These are phyloP conservation scores for Penicillium paneum DNA, from an alignment of 2,329 filamentous ascomycete genomes.

Conservation along the genomic window DNA sequence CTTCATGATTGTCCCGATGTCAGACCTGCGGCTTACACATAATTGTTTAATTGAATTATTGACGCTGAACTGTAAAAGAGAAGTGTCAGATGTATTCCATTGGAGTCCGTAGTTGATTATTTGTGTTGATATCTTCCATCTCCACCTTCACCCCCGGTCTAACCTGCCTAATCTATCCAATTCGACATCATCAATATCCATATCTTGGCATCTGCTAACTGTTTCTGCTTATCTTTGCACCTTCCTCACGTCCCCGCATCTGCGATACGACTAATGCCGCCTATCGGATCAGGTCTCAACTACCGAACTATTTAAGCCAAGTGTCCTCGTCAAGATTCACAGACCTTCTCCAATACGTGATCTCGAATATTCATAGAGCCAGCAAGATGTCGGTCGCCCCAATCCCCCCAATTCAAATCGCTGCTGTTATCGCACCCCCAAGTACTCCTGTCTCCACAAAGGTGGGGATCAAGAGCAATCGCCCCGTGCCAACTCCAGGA, in stretches of 20 bases:
- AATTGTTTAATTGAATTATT: conserved; percentile 33
- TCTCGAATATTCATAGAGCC: background rate
- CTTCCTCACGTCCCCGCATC: background rate
- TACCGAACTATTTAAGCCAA: background rate
- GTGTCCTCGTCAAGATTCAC: background rate
- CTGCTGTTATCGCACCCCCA: conserved; percentile 29
- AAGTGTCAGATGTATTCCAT: background rate
- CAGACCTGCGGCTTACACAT: conserved; percentile 25
- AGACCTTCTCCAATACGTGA: background rate
- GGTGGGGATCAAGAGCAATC: conserved; percentile 26
- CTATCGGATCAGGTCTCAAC: background rate
- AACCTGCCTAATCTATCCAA: background rate
- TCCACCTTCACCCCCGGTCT: background rate
- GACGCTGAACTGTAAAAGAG: conserved; percentile 6
- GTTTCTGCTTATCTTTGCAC: conserved; percentile 5
- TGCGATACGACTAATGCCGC: background rate
- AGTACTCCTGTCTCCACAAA: conserved; percentile 18
- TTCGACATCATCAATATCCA: background rate
- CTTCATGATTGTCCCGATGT: conserved; percentile 28
- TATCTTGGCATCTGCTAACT: background rate
- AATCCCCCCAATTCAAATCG: conserved; percentile 29
- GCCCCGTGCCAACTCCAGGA: conserved; percentile 37
- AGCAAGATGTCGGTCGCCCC: conserved; percentile 20
- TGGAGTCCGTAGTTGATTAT: background rate
- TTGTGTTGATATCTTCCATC: background rate